Evolutionary conservation across 1,284 basidiomycete genomes (phyloP).

Genomic region (Moesziomyces antarcticus): DNA sequence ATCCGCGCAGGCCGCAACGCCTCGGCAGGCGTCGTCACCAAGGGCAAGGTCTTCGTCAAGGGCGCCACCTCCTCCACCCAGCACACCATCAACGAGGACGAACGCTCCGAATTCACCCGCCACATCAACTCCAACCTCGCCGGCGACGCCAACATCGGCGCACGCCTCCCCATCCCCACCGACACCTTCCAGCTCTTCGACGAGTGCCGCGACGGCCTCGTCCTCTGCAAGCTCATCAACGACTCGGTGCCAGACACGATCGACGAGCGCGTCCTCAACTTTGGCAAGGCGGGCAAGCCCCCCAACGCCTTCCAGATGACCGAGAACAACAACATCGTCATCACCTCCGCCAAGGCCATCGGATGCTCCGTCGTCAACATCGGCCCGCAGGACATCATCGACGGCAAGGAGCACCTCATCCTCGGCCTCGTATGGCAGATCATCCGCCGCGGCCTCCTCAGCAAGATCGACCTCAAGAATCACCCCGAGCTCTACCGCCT

Average conservation of each 20-base stretch:
- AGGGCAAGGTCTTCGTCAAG: constrained; percentile 91
- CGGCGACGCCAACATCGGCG: constrained; percentile 85
- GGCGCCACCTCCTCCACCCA: constrained; percentile 95
- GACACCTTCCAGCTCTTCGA: constrained; percentile 99
- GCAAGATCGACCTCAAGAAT: constrained; percentile 96
- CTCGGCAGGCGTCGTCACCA: constrained; percentile 69
- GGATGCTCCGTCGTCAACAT: constrained; percentile 99
- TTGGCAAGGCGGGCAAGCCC: constrained; percentile 69
- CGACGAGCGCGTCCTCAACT: constrained; percentile 95
- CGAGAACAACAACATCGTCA: constrained; percentile 99
- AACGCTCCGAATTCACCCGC: constrained; percentile 92
- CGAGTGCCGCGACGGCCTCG: constrained; percentile 90
- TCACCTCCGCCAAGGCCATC: constrained; percentile 96
- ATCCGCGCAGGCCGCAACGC: constrained; percentile 72
- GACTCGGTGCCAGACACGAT: constrained; percentile 99
- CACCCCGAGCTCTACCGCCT: constrained; percentile 96
- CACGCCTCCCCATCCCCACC: constrained; percentile 91
- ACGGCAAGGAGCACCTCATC: constrained; percentile 95
- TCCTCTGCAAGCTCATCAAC: constrained; percentile 98
- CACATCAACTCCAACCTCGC: constrained; percentile 95
- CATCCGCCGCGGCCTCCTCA: constrained; percentile 90
- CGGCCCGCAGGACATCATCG: constrained; percentile 89
- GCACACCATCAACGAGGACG: constrained; percentile 98
- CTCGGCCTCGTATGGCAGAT: constrained; percentile 99
- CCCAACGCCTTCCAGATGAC: constrained; percentile 97